Base-by-base conservation (phyloP, 2,329 filamentous ascomycete genomes). In the Ophiostoma piceae region DNA sequence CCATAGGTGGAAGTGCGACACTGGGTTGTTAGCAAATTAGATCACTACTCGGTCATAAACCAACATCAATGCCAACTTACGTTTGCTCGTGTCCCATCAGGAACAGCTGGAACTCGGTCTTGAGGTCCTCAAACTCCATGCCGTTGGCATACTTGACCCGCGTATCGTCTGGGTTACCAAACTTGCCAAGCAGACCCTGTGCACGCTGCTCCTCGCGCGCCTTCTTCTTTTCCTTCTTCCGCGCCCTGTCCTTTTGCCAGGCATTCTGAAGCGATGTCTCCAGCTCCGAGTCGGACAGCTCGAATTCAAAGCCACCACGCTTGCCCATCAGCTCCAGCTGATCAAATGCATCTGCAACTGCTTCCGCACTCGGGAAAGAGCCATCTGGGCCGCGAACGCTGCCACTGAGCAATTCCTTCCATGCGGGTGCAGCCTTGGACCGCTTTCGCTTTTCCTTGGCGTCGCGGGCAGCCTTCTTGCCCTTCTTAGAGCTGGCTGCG, bases 1-100 rank as follows among this genome's bases (percentile, higher is more conserved):
- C 88, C 88, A 98, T 96, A 0, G 94, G 92, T 2, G 94, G 92
- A 32, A 98, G 82, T 4, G 87, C 82, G 6, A 95, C 82, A 57
- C 32, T 51, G 26, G 16, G n/a, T 26, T 22, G 51, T 57, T 26
- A 57, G 51, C 16, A 57, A 26, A 26, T 37, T 35, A 19, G 39
- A 41, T 41, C 39, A 14, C 1, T 12, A 12, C 6, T n/a, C 9
- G 26, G 16, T 6, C 22, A 57, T 32, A 26, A 2, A 26, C 51
- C 51, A 16, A 9, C 9, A 9, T 57, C 12, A 3, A 12, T 57
- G n/a, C 51, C 19, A 80, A 57, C 84, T 76, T 81, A 92, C 89
- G 84, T 88, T 74, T 88, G 82, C 68, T 85, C 84, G 1, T 84
- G 79, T 26, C 88, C 84, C 35, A 87, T 77, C 29, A 97, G 79